Evolutionary conservation across 2,329 filamentous ascomycete genomes (phyloP).

Genomic region (Fusarium sp.): DNA sequence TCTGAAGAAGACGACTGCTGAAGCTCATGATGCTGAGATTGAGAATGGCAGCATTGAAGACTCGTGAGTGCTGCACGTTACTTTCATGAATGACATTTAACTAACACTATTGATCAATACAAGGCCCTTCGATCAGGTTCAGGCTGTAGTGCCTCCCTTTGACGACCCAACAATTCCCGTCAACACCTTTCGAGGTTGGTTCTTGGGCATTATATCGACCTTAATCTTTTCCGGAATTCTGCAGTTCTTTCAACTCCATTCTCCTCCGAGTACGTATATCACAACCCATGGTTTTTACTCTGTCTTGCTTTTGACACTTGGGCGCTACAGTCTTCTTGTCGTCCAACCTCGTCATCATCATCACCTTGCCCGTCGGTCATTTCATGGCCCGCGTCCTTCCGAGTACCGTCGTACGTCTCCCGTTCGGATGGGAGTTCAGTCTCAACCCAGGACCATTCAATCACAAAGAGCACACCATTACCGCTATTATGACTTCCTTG

Average conservation of each 20-base stretch:
- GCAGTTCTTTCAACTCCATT: neutral
- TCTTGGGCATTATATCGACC: neutral
- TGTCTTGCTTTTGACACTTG: neutral
- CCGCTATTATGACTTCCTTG: slow-evolving; percentile 59
- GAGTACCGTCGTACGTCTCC: neutral
- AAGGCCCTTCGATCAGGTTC: neutral
- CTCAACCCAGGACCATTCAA: slow-evolving; percentile 56
- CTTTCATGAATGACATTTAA: no score
- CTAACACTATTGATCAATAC: neutral
- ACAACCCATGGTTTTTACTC: neutral
- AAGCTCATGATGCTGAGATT: neutral
- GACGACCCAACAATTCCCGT: neutral
- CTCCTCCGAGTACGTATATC: neutral
- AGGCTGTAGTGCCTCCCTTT: neutral
- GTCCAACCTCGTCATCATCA: neutral
- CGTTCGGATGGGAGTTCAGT: neutral
- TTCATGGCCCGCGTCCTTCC: neutral
- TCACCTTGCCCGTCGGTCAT: neutral
- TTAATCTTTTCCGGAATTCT: neutral
- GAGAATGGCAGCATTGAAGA: neutral
- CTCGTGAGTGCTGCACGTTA: neutral
- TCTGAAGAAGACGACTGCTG: neutral
- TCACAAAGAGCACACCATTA: slow-evolving; percentile 56
- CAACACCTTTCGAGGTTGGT: neutral
- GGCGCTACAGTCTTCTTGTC: neutral